Conservation (phyloP, 352 stramenopile species). For the Phytophthora ramorum region DNA sequence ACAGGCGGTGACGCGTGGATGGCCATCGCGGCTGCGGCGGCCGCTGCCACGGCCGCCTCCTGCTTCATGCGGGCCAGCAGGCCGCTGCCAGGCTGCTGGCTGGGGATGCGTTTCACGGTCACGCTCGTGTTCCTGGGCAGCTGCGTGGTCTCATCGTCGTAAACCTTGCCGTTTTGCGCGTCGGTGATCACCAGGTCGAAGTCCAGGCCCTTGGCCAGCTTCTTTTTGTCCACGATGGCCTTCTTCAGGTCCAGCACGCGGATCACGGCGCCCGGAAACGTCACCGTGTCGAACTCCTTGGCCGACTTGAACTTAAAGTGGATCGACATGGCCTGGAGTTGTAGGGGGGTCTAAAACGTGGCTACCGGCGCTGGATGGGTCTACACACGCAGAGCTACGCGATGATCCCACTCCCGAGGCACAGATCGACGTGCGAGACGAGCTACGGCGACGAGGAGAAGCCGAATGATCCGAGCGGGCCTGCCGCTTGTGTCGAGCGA, state of each 20-base stretch:
- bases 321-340: slow-evolving; percentile 74
- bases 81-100: slow-evolving; percentile 72
- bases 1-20: slow-evolving; percentile 48
- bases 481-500: slow-evolving; percentile 8
- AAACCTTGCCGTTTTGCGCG: slow-evolving; percentile 92
- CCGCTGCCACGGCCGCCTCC: slow-evolving; percentile 70
- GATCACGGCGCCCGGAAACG: slow-evolving; percentile 86
- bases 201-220: slow-evolving; percentile 91
- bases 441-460: slow-evolving; percentile 8
- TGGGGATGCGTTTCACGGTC: slow-evolving; percentile 92
- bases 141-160: slow-evolving; percentile 92
- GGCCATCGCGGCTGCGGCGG: slow-evolving; percentile 50
- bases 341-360: not conserved
- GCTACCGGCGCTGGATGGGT: not conserved
- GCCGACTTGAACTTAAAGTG: slow-evolving; percentile 93
- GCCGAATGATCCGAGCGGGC: not conserved
- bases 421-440: slow-evolving; percentile 5
- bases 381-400: slow-evolving; percentile 10
- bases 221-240: slow-evolving; percentile 94
- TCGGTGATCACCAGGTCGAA: slow-evolving; percentile 94
- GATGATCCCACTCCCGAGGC: slow-evolving; percentile 3
- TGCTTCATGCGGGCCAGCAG: slow-evolving; percentile 88
- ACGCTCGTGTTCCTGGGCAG: slow-evolving; percentile 92
- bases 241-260: slow-evolving; percentile 92
- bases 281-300: slow-evolving; percentile 91